phyloP scores from a whole-genome alignment of 2,329 filamentous ascomycete species.

The Byssoonygena ceratinophila region DNA sequence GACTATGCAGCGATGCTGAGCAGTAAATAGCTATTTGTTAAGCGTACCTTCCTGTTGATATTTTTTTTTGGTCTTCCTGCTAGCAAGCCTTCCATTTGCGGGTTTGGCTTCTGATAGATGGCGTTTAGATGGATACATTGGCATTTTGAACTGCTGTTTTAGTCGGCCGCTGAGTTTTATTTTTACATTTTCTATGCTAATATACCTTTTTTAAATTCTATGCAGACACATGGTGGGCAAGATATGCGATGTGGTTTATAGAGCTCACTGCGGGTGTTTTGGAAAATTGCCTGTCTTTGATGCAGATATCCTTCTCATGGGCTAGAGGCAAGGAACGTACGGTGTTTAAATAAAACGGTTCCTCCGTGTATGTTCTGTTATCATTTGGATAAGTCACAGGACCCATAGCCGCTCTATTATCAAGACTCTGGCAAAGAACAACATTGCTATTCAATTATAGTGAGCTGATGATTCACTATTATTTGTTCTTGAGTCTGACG shows the following conservation, averaged over 20 bases:
- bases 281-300: too few relatives aligned
- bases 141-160: background rate
- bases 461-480: too few relatives aligned
- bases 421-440: too few relatives aligned
- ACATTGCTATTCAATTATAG: too few relatives aligned
- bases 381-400: too few relatives aligned
- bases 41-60: conserved; percentile 3
- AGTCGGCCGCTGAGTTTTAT: background rate
- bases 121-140: background rate
- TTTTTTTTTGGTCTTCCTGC: background rate
- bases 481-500: too few relatives aligned
- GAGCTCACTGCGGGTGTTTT: too few relatives aligned
- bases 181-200: background rate
- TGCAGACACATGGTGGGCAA: background rate
- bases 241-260: background rate
- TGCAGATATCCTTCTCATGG: too few relatives aligned
- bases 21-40: background rate
- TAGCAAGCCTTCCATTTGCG: background rate
- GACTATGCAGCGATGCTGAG: background rate
- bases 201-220: background rate
- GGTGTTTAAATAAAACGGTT: too few relatives aligned
- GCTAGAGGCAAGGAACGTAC: too few relatives aligned
- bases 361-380: too few relatives aligned
- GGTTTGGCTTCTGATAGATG: background rate
- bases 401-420: too few relatives aligned